Evolutionary conservation across 1,284 basidiomycete species (phyloP).

Genomic region (Cystobasidium sp.): DNA sequence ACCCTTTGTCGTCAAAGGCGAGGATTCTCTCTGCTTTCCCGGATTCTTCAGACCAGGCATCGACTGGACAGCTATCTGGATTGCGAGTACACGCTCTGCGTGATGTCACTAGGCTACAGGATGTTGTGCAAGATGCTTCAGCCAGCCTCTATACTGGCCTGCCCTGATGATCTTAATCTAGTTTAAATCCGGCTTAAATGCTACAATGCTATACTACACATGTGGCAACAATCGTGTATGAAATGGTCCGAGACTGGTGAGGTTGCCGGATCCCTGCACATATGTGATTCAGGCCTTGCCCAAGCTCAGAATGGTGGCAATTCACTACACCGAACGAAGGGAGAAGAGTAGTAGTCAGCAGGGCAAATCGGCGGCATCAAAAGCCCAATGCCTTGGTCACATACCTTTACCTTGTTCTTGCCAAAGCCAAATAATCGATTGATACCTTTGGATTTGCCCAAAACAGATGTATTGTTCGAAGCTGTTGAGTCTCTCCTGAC

Average conservation of each 20-base stretch:
- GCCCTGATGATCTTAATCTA: not conserved
- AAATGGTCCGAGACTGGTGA: too few relatives aligned
- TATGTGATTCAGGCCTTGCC: too few relatives aligned
- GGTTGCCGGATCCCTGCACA: not conserved
- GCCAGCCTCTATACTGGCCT: not conserved
- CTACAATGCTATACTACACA: not conserved
- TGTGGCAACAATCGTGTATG: too few relatives aligned
- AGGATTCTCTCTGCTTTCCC: slow-evolving; percentile 67
- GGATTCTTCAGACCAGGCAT: not conserved
- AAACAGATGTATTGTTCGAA: slow-evolving; percentile 11
- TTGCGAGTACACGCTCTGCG: slow-evolving; percentile 68
- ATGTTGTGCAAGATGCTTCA: slow-evolving; percentile 53
- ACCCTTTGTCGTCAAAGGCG: slow-evolving; percentile 76
- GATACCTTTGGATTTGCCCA: slow-evolving; percentile 13
- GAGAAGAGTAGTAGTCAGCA: too few relatives aligned
- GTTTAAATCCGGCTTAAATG: not conserved
- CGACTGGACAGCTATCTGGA: slow-evolving; percentile 53
- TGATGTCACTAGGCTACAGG: slow-evolving; percentile 67
- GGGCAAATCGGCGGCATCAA: too few relatives aligned
- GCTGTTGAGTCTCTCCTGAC: not conserved
- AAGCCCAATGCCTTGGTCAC: not conserved
- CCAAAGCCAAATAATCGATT: slow-evolving; percentile 36
- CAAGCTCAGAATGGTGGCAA: too few relatives aligned
- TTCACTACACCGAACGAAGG: too few relatives aligned
- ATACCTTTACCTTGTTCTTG: slow-evolving; percentile 30